phyloP scores from a whole-genome alignment of 139 green algal genomes.

The Helicosporidium sp. region DNA sequence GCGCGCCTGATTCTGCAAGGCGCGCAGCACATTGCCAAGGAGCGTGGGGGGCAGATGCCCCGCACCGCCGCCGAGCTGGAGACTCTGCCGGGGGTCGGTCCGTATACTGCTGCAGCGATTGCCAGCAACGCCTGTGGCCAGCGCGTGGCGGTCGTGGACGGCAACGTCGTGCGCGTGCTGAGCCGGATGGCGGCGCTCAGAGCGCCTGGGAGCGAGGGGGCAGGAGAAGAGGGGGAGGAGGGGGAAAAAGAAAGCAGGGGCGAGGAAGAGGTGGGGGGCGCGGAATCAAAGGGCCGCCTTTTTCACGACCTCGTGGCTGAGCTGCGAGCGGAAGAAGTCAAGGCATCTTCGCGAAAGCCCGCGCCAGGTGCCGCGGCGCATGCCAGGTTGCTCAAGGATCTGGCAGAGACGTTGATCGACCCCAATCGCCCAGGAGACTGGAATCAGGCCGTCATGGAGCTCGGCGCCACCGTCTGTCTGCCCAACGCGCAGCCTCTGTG shows the following conservation, averaged over 20 bases:
- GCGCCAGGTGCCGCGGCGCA: conserved; percentile 1
- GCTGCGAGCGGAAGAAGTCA: not conserved
- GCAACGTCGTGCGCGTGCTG: conserved; percentile 80
- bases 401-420: conserved; percentile 49
- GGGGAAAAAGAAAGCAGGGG: too few relatives aligned
- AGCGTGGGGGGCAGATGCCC: conserved; percentile 51
- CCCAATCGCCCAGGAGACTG: conserved; percentile 56
- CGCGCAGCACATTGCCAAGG: conserved; percentile 46
- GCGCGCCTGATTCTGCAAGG: conserved; percentile 73
- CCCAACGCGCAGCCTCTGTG: conserved; percentile 43
- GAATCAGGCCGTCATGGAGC: conserved; percentile 97
- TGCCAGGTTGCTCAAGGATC: conserved; percentile 13
- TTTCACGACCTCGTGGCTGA: too few relatives aligned
- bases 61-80: conserved; percentile 35
- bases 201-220: too few relatives aligned
- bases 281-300: too few relatives aligned
- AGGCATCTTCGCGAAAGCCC: too few relatives aligned
- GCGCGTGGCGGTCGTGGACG: conserved; percentile 62
- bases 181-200: conserved; percentile 32
- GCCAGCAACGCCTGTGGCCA: conserved; percentile 68
- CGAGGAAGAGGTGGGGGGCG: too few relatives aligned
- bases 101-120: conserved; percentile 74
- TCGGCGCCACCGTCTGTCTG: conserved; percentile 72
- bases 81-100: conserved; percentile 61
- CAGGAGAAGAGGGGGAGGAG: too few relatives aligned